These are phyloP conservation scores for Nicotiana undulata DNA, from an alignment of 257 asterid genomes.

Conservation along the genomic window DNA sequence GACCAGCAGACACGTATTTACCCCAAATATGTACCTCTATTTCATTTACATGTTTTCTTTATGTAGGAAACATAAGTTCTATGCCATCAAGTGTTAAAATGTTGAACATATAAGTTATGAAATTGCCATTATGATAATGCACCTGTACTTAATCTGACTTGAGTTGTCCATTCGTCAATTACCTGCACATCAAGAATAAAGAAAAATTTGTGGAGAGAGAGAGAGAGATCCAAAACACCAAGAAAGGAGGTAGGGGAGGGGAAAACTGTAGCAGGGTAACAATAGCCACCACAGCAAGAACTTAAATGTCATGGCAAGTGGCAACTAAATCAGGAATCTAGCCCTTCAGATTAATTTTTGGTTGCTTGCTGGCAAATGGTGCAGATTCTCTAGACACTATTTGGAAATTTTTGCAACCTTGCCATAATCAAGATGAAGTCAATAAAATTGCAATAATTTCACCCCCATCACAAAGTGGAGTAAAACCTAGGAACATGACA, in stretches of 20 bases:
- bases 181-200: slow-evolving; percentile 42
- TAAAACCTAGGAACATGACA: not conserved
- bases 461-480: not conserved
- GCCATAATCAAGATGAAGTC: not conserved
- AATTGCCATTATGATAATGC: not conserved
- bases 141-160: slow-evolving; percentile 70
- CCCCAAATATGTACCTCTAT: not conserved
- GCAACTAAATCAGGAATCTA: slow-evolving; percentile 14
- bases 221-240: not conserved
- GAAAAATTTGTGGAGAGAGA: not conserved
- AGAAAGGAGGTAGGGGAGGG: not conserved
- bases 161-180: slow-evolving; percentile 80
- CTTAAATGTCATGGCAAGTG: slow-evolving; percentile 13
- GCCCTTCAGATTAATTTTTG: slow-evolving; percentile 30
- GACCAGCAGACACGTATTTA: not conserved
- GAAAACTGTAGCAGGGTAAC: slow-evolving; percentile 25
- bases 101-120: not conserved
- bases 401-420: slow-evolving; percentile 48
- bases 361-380: slow-evolving; percentile 65
- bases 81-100: not conserved
- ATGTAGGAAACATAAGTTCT: not conserved
- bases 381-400: slow-evolving; percentile 33
- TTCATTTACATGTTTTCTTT: not conserved
- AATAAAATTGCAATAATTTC: not conserved
- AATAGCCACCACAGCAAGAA: slow-evolving; percentile 12